Base-by-base conservation (phyloP, 768 basidiomycete genomes). In the Kwoniella sp. region DNA sequence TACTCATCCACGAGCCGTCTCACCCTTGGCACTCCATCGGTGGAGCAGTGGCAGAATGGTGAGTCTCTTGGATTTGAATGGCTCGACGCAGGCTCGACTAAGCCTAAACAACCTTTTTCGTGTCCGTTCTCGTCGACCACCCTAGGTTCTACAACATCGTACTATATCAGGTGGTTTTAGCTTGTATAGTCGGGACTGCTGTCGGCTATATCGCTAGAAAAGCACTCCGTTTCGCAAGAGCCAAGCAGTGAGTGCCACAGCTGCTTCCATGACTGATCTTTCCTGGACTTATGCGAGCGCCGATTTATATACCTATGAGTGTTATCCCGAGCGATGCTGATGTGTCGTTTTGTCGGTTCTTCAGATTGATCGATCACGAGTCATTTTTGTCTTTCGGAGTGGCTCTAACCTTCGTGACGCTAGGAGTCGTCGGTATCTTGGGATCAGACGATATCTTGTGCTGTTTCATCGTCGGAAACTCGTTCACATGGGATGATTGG, bases 381-480 rank as follows among this genome's bases (percentile, higher is more conserved):
- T 74, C 72, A 1, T 82, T 82, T 67, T 57, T 83, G 6, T 73
- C 77, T 25, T 78, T 80, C 72, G 72, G 81, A 54, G 77, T 83
- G 64, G 76, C 80, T 62, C 64, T 81, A 51, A 66, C 78, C 13
- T 80, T 81, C 52, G 67, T 79, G 57, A 78, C 72, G 19, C 64
- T 80, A 1, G 77, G 79, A 9, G 65, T 79, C 25, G 79, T 81
- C 22, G 82, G 82, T 13, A 68, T 82, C 0, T 58, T 82, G 10
- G 82, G 82, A 0, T 78, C 78, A 22, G 82, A 82, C 68, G 82
- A 83, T 62, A 73, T 83, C 13, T 69, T 83, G 5, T 73, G 72
- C 29, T 80, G 79, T 62, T 82, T 82, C 59, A 68, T 81, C 17
- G 81, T 73, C 19, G 73, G 77, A 17, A 75, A 75, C 57, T 58